Evolutionary conservation across 2,329 filamentous ascomycete genomes (phyloP), one percentile per base, ranked within the genome.

Genomic region (Colletotrichum aenigma): DNA sequence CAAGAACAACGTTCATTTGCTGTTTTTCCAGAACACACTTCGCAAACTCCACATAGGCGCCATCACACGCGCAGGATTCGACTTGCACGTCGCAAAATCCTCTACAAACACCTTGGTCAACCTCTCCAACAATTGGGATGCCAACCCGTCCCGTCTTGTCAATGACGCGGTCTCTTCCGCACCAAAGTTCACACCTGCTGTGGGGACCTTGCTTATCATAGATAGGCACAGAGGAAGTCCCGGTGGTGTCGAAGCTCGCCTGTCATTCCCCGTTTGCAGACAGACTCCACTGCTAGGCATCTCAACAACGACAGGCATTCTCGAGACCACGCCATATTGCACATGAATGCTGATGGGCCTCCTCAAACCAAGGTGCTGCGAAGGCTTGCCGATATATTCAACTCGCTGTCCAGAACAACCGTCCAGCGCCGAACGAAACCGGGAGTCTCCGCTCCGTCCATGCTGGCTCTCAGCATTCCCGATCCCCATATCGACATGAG

Each of bases 141-240:
- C 12, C 66, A 78, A 75, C 67, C 77, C 76, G 48, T 74, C 77
- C 74, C 76, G 69, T 48, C 65, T 76, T 74, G 66, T 78, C 77
- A 77, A 70, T 77, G 77, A 78, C 16, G 18, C 30, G 18, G 26
- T 60, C 36, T 32, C 34, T n/a, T 28, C 9, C 56, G 21, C 72
- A 68, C 28, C 56, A 30, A 28, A 30, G 24, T 4, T 32, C 30
- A 34, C 30, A 26, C 8, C 18, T 67, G 48, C 30, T 36, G 48
- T 36, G 32, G 66, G 16, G 66, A 32, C 26, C 32, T 26, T 61
- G 26, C n/a, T 55, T 61, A 26, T n/a, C 28, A 32, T n/a, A 61
- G n/a, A 30, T n/a, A 30, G 56, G 56, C 56, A 18, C 3, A 16
- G 26, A 28, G 28, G 56, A 30, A 34, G 38, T 38, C 10, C 30